Evolutionary conservation across 768 basidiomycete genomes (phyloP), one percentile per base, ranked within the genome.

Genomic region (Hypholoma sublateritium): DNA sequence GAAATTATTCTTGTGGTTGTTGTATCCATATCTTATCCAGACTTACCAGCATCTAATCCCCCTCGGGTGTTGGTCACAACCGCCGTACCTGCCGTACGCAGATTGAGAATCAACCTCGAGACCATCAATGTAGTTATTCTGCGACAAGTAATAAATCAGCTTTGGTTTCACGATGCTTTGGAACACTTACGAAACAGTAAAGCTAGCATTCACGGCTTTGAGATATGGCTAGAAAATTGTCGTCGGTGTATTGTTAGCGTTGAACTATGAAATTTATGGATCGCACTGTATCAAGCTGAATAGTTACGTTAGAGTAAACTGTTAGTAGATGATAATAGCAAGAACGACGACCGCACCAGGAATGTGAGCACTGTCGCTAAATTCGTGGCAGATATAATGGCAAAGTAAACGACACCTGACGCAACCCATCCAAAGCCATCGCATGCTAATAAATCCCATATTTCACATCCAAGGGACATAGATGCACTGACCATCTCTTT

Each of bases 111-210:
- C 5, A 74, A 55, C 13, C 74, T 63, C 4, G 74, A 76, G 12
- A 74, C 72, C 73, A 76, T 74, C 9, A 76, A 47, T 45, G 64
- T 71, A 4, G 72, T 74, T 2, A 75, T 69, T 25, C 72, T 74
- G 28, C 2, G 32, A 16, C n/a, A 16, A 16, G 5, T 12, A 41
- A n/a, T 44, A 25, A 3, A 25, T 37, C 1, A 19, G 7, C 14
- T n/a, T n/a, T 28, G 16, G 8, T 50, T 5, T 21, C 22, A 9
- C 36, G 16, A n/a, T 43, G 1, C 22, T 25, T 25, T 34, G 1
- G n/a, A 16, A 45, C 44, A 60, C 71, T 55, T 51, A 74, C 74
- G 73, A 42, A 6, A 72, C 72, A 47, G 72, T 74, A 53, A 76
- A 74, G 57, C 73, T 74, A 13, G 73, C 74, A 41, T 72, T 72